Evolutionary conservation across 495 filamentous ascomycete species (phyloP).

Genomic region (Aspergillus mulundensis): DNA sequence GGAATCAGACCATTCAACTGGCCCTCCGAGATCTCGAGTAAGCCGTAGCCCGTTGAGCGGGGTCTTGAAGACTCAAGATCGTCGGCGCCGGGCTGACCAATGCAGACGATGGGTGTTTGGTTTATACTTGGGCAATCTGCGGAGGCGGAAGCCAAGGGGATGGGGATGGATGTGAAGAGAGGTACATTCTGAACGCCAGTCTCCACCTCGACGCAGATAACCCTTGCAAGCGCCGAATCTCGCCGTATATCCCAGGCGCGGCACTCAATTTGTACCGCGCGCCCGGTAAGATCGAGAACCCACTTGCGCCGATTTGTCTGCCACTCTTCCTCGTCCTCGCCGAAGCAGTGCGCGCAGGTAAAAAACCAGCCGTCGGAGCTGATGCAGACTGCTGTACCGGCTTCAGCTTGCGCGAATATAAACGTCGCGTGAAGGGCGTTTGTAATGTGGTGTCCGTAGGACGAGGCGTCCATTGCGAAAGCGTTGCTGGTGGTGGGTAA

Average conservation of each 20-base stretch:
- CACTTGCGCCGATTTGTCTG: background rate
- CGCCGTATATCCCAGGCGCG: background rate
- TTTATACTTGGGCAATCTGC: too few species aligned
- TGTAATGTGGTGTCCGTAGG: background rate
- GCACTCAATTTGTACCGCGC: conserved; percentile 5
- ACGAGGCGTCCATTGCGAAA: background rate
- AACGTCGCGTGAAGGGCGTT: conserved; percentile 2
- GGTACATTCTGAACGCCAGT: background rate
- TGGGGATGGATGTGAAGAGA: background rate
- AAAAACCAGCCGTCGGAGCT: background rate
- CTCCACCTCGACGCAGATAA: background rate
- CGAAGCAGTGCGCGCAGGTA: conserved; percentile 11
- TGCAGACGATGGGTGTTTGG: background rate
- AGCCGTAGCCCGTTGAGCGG: background rate
- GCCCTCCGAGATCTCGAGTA: conserved; percentile 4
- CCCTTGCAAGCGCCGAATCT: conserved; percentile 1
- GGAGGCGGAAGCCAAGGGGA: background rate
- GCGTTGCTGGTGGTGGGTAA: too few species aligned
- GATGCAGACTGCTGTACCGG: conserved; percentile 7
- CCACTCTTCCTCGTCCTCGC: conserved; percentile 3
- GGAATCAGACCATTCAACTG: conserved; percentile 2
- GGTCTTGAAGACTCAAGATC: conserved; percentile 2
- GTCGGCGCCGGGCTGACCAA: conserved; percentile 7
- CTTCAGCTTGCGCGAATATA: conserved; percentile 7
- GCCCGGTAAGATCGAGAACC: background rate